These are phyloP conservation scores for Cutaneotrichosporon daszewskae DNA, from an alignment of 1,284 basidiomycete species.

Conservation along the genomic window DNA sequence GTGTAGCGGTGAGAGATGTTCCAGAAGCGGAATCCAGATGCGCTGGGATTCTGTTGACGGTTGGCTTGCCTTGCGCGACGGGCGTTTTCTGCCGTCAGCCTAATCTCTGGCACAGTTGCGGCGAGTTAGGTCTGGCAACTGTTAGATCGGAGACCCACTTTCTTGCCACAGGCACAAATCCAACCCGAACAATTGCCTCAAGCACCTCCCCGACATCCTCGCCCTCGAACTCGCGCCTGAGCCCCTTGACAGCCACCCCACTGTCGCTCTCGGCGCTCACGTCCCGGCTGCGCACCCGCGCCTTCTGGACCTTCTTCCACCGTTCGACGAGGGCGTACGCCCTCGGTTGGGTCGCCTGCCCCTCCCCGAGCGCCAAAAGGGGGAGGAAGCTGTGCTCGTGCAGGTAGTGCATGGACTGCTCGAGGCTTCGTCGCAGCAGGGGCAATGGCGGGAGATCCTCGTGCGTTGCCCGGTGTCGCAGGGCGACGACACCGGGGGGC, in stretches of 20 bases:
- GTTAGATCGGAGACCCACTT: no score
- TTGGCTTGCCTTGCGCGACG: conserved; percentile 8
- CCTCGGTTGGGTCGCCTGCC: conserved; percentile 51
- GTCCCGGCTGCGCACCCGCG: conserved; percentile 58
- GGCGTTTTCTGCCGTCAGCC: conserved; percentile 14
- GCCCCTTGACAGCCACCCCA: conserved; percentile 32
- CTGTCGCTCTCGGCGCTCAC: conserved; percentile 62
- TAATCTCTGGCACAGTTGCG: no score
- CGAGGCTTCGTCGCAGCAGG: conserved; percentile 67
- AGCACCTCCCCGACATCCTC: conserved; percentile 62
- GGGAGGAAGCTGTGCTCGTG: conserved; percentile 69
- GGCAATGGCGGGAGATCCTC: conserved; percentile 86
- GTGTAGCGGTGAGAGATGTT: not conserved
- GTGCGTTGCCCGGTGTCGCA: conserved; percentile 91
- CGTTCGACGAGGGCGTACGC: conserved; percentile 39
- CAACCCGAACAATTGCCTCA: conserved; percentile 58
- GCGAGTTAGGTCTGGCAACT: not conserved
- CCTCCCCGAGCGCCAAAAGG: conserved; percentile 58
- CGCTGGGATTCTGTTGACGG: conserved; percentile 35
- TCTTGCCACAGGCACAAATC: conserved; percentile 73
- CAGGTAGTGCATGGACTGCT: conserved; percentile 58
- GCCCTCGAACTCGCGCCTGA: conserved; percentile 39
- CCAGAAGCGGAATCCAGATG: conserved; percentile 24
- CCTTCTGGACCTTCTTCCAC: conserved; percentile 45
- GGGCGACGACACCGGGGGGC: conserved; percentile 84